A percentile compares a stretch with the other conserved stretches of the same genome.
These are phyloP conservation scores for Dactylellina haptotyla DNA, from an alignment of 2,329 filamentous ascomycete species.

Conservation along the genomic window DNA sequence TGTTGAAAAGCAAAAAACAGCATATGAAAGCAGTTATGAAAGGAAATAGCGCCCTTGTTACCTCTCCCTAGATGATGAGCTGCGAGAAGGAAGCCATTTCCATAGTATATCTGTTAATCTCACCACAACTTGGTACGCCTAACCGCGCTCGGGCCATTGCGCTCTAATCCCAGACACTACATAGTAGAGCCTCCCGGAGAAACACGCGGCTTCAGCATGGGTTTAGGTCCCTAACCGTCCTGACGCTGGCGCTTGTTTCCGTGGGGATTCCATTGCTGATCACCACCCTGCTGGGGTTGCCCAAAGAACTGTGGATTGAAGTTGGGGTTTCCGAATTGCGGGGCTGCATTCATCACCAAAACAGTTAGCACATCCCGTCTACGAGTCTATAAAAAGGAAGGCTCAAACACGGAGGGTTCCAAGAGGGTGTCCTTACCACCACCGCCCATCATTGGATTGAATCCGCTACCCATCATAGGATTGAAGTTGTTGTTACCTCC, in stretches of 20 bases:
- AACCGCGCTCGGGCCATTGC: no score
- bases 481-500: constrained; percentile 66
- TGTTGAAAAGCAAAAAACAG: constrained; percentile 8
- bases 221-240: constrained; percentile 40
- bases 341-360: constrained; percentile 17
- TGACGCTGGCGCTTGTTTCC: constrained; percentile 54
- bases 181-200: constrained; percentile 3
- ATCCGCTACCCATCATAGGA: constrained; percentile 63
- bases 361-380: constrained; percentile 28
- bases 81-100: neutral
- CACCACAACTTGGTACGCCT: no score
- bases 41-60: constrained; percentile 5
- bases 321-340: constrained; percentile 50
- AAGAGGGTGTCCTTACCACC: constrained; percentile 40
- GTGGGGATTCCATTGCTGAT: constrained; percentile 51
- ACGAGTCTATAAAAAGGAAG: constrained; percentile 2
- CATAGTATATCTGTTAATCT: neutral
- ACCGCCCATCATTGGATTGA: constrained; percentile 58
- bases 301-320: constrained; percentile 48
- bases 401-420: constrained; percentile 25
- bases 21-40: neutral
- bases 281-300: constrained; percentile 35
- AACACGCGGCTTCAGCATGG: constrained; percentile 19
- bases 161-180: no score
- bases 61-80: constrained; percentile 20